Percentiles rank a stretch among this genome's conserved stretches.
phyloP scores from a whole-genome alignment of 768 basidiomycete species.

The Phanerochaete carnosa region DNA sequence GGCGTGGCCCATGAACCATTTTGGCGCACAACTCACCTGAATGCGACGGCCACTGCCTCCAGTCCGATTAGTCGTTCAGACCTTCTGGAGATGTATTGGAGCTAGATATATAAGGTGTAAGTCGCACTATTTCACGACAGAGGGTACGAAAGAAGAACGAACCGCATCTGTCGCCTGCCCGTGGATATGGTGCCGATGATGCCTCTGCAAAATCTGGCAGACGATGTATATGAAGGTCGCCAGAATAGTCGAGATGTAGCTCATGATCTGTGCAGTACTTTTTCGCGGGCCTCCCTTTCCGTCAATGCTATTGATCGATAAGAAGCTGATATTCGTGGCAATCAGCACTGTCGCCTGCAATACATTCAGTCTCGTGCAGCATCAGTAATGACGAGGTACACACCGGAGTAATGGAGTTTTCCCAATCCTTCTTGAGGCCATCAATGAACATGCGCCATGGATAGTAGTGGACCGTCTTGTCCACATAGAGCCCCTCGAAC shows the following conservation, averaged over 20 bases:
- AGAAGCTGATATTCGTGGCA: constrained; percentile 56
- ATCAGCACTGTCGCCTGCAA: constrained; percentile 53
- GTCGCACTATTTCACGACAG: neutral
- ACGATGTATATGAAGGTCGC: constrained; percentile 42
- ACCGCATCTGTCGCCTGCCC: constrained; percentile 34
- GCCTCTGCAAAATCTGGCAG: constrained; percentile 39
- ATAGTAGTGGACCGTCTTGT: constrained; percentile 36
- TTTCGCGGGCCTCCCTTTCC: constrained; percentile 11
- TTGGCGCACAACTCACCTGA: constrained; percentile 24
- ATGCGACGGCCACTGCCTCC: constrained; percentile 17
- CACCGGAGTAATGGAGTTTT: constrained; percentile 53
- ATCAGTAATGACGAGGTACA: neutral
- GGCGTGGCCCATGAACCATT: too few relatives aligned
- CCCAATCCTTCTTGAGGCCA: constrained; percentile 47
- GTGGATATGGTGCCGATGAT: constrained; percentile 33
- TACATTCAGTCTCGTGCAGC: neutral
- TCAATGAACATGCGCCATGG: constrained; percentile 44
- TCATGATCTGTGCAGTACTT: constrained; percentile 30
- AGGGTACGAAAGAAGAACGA: constrained; percentile 16
- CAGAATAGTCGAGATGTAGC: constrained; percentile 39
- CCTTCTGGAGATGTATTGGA: neutral
- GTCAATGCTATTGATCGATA: constrained; percentile 47
- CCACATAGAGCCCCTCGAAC: constrained; percentile 48
- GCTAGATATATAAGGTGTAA: too few relatives aligned
- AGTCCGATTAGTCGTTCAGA: neutral